Evolutionary conservation across 495 filamentous ascomycete genomes (phyloP).

Genomic region (Tetracladium marchalianum): DNA sequence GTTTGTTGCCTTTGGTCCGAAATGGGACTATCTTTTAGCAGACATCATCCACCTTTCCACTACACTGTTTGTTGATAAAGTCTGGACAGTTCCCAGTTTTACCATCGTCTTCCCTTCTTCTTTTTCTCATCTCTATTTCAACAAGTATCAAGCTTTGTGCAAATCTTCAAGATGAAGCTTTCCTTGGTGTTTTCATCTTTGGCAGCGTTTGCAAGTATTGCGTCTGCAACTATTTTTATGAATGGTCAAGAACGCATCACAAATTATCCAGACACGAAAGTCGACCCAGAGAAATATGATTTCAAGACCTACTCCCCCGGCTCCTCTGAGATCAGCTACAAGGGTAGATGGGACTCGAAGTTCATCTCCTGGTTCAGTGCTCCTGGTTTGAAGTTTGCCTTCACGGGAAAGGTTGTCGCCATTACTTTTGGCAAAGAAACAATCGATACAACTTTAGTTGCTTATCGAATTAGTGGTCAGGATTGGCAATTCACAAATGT

Average conservation of each 20-base stretch:
- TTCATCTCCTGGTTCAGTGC: constrained; percentile 55
- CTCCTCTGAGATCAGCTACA: constrained; percentile 54
- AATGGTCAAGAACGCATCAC: constrained; percentile 48
- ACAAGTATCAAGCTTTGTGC: no score
- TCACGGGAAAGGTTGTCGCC: constrained; percentile 52
- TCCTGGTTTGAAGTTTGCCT: constrained; percentile 54
- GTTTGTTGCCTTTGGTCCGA: no score
- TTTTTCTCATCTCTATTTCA: no score
- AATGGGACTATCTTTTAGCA: no score
- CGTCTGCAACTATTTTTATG: constrained; percentile 43
- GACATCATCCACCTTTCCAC: no score
- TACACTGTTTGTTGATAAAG: no score
- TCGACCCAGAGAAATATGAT: constrained; percentile 26
- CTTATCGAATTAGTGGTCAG: constrained; percentile 50
- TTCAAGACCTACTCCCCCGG: constrained; percentile 44
- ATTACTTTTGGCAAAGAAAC: constrained; percentile 54
- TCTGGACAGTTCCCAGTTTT: no score
- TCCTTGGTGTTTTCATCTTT: neutral
- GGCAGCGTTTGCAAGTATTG: constrained; percentile 5
- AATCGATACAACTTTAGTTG: constrained; percentile 43
- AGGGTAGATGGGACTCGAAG: constrained; percentile 59
- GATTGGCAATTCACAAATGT: constrained; percentile 64
- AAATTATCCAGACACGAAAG: constrained; percentile 36
- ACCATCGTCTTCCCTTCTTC: no score
- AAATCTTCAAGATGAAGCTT: constrained; percentile 11